Evolutionary conservation across 352 stramenopile species (phyloP).

Genomic region (Lagenidium giganteum): DNA sequence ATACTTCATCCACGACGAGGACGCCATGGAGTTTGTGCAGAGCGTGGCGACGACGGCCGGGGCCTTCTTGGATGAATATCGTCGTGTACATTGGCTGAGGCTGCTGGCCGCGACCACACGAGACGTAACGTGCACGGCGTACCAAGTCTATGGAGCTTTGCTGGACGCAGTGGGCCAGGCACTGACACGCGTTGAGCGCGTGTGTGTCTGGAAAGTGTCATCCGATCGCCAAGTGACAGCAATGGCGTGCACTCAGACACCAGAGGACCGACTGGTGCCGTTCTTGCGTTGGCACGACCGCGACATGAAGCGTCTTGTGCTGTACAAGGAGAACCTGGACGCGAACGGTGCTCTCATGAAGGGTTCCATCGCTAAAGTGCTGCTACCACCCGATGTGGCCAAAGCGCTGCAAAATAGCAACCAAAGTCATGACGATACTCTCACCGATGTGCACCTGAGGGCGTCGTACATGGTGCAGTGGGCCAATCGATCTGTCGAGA

Average conservation of each 20-base stretch:
- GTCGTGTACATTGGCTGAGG: constrained; percentile 46
- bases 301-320: constrained; percentile 50
- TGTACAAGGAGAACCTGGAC: constrained; percentile 42
- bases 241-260: constrained; percentile 48
- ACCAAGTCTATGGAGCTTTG: constrained; percentile 53
- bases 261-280: constrained; percentile 46
- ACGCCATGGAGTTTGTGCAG: constrained; percentile 46
- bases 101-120: constrained; percentile 35
- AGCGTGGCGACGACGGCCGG: constrained; percentile 31
- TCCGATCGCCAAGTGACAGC: constrained; percentile 29
- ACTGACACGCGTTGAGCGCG: constrained; percentile 30
- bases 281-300: constrained; percentile 55
- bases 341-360: constrained; percentile 19
- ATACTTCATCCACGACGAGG: constrained; percentile 48
- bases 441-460: constrained; percentile 11
- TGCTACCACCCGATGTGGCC: constrained; percentile 4
- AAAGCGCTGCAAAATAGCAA: background rate
- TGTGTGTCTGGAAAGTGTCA: constrained; percentile 55
- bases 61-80: constrained; percentile 39
- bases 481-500: constrained; percentile 41
- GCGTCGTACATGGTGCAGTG: constrained; percentile 53
- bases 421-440: background rate
- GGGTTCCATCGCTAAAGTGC: constrained; percentile 22
- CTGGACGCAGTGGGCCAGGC: constrained; percentile 39
- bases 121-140: constrained; percentile 26